Percentiles rank a stretch among this genome's conserved stretches.
These are phyloP conservation scores for Pseudogymnoascus sp. DNA, from an alignment of 2,329 filamentous ascomycete genomes.

Conservation along the genomic window DNA sequence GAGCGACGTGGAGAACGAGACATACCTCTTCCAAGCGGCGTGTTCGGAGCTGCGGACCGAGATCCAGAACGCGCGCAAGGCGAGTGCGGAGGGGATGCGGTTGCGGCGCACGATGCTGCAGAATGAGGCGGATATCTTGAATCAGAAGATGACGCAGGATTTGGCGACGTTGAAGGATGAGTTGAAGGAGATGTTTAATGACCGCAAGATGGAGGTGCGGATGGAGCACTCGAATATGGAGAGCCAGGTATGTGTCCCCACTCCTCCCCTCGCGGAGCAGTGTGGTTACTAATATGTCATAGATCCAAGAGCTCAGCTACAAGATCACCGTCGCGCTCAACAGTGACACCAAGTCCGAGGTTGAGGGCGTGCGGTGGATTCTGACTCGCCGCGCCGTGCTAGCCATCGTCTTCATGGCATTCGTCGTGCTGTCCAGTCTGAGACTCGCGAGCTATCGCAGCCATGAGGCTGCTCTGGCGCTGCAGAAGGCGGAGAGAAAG, in stretches of 20 bases:
- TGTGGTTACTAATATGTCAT: constrained; percentile 17
- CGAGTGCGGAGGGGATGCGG: constrained; percentile 72
- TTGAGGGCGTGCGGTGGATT: constrained; percentile 87
- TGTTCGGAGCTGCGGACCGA: constrained; percentile 88
- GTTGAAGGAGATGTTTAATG: constrained; percentile 92
- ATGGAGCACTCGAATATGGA: constrained; percentile 83
- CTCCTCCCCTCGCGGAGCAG: neutral
- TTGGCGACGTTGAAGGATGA: constrained; percentile 75
- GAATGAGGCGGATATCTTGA: constrained; percentile 90
- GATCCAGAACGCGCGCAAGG: constrained; percentile 67
- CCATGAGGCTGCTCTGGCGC: constrained; percentile 24
- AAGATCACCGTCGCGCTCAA: constrained; percentile 88
- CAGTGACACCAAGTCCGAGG: constrained; percentile 84
- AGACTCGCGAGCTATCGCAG: constrained; percentile 50
- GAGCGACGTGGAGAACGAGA: constrained; percentile 88
- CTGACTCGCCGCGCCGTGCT: constrained; percentile 56
- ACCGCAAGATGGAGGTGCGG: constrained; percentile 84
- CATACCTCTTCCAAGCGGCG: constrained; percentile 87
- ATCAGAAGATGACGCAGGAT: constrained; percentile 79
- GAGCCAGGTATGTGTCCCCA: constrained; percentile 52
- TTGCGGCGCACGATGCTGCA: constrained; percentile 79
- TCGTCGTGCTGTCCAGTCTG: constrained; percentile 51
- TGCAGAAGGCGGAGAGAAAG: constrained; percentile 19
- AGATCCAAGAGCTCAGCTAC: constrained; percentile 92
- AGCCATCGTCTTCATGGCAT: constrained; percentile 59